Evolutionary conservation across 148 eudicot genomes (phyloP).

Genomic region (Fallopia convolvulus): DNA sequence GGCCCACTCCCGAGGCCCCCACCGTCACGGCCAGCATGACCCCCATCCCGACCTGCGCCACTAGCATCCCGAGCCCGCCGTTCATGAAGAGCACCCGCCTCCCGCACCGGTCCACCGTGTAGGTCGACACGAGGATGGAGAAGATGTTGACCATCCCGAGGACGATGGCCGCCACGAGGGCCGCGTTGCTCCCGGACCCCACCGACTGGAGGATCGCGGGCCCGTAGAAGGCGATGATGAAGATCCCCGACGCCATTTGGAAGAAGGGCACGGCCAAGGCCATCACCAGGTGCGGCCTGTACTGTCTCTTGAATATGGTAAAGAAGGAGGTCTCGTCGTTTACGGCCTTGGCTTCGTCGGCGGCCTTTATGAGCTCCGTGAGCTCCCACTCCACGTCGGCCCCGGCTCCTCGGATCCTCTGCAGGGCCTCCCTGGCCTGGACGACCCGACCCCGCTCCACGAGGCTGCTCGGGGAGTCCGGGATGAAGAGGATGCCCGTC

Average conservation of each 20-base stretch:
- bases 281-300: slow-evolving; percentile 10
- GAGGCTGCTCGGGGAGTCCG: slow-evolving; percentile 15
- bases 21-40: not conserved
- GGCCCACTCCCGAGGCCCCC: not conserved
- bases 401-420: not conserved
- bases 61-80: not conserved
- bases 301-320: slow-evolving; percentile 4
- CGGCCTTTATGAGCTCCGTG: not conserved
- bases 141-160: slow-evolving; percentile 5
- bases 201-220: not conserved
- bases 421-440: not conserved
- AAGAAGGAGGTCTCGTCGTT: not conserved
- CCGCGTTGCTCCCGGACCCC: slow-evolving; percentile 5
- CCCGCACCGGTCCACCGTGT: slow-evolving; percentile 11
- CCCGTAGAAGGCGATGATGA: slow-evolving; percentile 8
- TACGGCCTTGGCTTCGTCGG: not conserved
- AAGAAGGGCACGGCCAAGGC: slow-evolving; percentile 4
- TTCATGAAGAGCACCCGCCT: not conserved
- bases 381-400: not conserved
- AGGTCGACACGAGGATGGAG: not conserved
- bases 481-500: slow-evolving; percentile 8
- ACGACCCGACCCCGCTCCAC: slow-evolving; percentile 7
- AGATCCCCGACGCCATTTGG: slow-evolving; percentile 8
- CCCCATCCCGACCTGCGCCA: slow-evolving; percentile 8
- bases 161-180: not conserved